Evolutionary conservation across 2,329 filamentous ascomycete species (phyloP), one percentile per base, ranked within the genome.

Genomic region (Coniochaeta sp.): DNA sequence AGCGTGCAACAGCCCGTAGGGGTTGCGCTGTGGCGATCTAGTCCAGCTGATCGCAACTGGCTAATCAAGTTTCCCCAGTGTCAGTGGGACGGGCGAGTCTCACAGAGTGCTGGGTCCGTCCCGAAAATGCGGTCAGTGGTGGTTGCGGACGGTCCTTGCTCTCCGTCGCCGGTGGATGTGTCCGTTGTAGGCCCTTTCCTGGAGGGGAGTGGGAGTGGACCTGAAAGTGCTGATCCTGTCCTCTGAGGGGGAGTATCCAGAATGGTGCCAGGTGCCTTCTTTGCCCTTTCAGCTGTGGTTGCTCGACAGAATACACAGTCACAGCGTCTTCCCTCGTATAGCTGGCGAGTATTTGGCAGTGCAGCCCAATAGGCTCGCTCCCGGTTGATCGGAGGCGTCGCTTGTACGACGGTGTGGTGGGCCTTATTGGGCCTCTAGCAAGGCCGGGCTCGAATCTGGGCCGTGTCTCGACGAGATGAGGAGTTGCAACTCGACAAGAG

Each of bases 291-390:
- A 48, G 45, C 45, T 48, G 45, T n/a, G 20, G 54, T 56, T 30
- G 47, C 53, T 56, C 56, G 20, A 24, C 49, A 48, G 45, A n/a
- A 56, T 59, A 61, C 61, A 63, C 61, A 60, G 56, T 56, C 53
- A 58, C 58, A 58, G 57, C 55, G 52, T 57, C 55, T 50, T 57
- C 56, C 56, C 63, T 68, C 67, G 67, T 68, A 69, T 68, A 64
- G 55, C 60, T 58, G 58, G 59, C 57, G 57, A 48, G 57, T 54
- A 56, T 54, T 49, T 50, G 54, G 47, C 32, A 46, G 32, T n/a
- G 27, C 46, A 31, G 57, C 61, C 62, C 65, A 67, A 68, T 68
- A 59, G 60, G 59, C 55, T 60, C 57, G 58, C 55, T 53, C 56
- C 56, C 61, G 59, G 62, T 56, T 59, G 61, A 35, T 56, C 57